Base-by-base conservation (phyloP, 2,329 filamentous ascomycete genomes). In the Microsporum audouinii region DNA sequence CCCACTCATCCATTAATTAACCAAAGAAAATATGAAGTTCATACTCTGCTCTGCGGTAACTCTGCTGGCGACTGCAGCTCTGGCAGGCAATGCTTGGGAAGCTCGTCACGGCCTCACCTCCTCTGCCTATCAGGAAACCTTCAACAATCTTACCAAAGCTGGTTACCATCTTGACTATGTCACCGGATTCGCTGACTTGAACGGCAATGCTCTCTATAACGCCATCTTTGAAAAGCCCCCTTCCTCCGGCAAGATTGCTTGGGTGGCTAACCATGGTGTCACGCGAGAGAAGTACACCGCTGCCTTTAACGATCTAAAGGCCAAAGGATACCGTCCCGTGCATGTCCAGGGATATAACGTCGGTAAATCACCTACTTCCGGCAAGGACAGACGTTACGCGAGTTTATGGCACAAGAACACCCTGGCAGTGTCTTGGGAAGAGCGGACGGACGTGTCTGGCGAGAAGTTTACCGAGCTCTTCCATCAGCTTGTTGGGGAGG, bases 121-220 rank as follows among this genome's bases (percentile, higher is more conserved):
- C 8, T 2, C 31, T 29, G n/a, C 23, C 49, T 63, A 62, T 36
- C 58, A 65, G 41, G 14, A 53, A 33, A 57, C 58, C 34, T 61
- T 62, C 58, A 34, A 62, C 10, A 29, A 61, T 2, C 36, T 61
- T 45, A 27, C 23, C 17, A 41, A 57, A 17, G 27, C 56, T 10
- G 62, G 63, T 34, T 65, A 61, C 38, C 29, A 45, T 29, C 62
- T 57, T 36, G 57, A 14, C 5, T 59, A 62, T 49, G 43, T 63
- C 47, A 63, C 60, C 41, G 63, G 59, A n/a, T 59, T 59, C 58
- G n/a, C 43, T 8, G 43, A 29, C 17, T 5, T 27, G 23, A 47
- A 27, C 27, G 59, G 43, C 14, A 39, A 62, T 31, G 34, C 62
- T 43, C 62, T 56, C 14, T 63, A 59, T 38, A 47, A 58, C 12